Evolutionary conservation across 2,329 filamentous ascomycete species (phyloP), one percentile per base, ranked within the genome.

Genomic region (Xylariomycetidae sp.): DNA sequence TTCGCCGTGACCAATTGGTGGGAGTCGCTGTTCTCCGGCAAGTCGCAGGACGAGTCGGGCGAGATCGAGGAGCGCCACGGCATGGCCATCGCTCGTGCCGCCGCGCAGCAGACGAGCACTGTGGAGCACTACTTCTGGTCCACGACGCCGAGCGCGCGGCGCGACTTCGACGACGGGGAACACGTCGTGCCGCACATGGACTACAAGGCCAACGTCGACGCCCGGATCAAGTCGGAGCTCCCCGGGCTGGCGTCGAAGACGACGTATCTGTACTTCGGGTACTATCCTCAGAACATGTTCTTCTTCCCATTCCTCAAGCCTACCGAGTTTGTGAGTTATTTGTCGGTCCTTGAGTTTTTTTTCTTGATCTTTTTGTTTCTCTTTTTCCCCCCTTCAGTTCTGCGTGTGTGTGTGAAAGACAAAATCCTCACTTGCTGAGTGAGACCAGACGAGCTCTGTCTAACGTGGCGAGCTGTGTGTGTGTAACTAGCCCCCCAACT

Each of bases 61-160:
- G 41, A 52, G 2, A 51, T 61, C 12, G 64, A 67, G 46, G 49
- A 53, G 27, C 32, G 41, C 7, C 61, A 63, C 16, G 64, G 57
- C 8, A 59, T 59, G 46, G 65, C 60, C 16, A 41, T 67, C 7
- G 63, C 62, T 3, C 49, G 51, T 6, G 63, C 63, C 3, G 63
- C 63, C 3, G 64, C 64, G 5, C 51, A 58, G 0, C 36, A 42
- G 12, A 59, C 49, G 1, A 12, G 39, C 1, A 57, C 59, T 0
- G 48, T 69, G 4, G 51, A 65, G 40, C 60, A 66, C 35, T 67
- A 58, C 42, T 50, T 67, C 37, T 68, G 63, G 62, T 64, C 58
- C n/a, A 67, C 63, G 1, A 45, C 58, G 2, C 64, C 64, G 3
- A 51, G 56, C 31, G 45, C 51, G 10, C 51, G 42, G 27, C 41